Evolutionary conservation across 129 eudicot species (phyloP).

Genomic region (Lactuca saligna): DNA sequence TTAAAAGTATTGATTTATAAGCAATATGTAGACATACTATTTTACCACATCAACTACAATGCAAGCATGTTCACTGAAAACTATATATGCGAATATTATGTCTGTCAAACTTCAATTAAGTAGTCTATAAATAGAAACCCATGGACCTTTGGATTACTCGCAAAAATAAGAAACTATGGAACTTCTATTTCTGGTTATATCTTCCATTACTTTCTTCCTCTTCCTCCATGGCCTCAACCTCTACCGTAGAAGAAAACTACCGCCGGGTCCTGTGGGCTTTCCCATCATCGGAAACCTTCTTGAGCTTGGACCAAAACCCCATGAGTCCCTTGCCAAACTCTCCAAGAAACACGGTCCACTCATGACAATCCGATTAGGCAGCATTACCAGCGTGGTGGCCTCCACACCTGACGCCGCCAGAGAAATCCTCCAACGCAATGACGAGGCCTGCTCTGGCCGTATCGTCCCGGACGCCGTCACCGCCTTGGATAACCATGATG

Average conservation of each 20-base stretch:
- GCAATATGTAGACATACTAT: no score
- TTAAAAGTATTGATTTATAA: no score
- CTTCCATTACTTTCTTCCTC: slow-evolving; percentile 4
- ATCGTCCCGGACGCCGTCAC: slow-evolving; percentile 40
- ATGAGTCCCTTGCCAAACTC: slow-evolving; percentile 40
- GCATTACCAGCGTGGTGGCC: slow-evolving; percentile 45
- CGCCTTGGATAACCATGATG: slow-evolving; percentile 27
- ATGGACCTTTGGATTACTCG: slow-evolving; percentile 8
- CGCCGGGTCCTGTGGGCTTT: slow-evolving; percentile 36
- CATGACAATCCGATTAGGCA: slow-evolving; percentile 60
- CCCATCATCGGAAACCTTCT: slow-evolving; percentile 53
- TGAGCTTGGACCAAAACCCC: slow-evolving; percentile 42
- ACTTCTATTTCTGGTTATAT: slow-evolving; percentile 3
- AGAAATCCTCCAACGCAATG: slow-evolving; percentile 55
- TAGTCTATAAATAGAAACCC: slow-evolving; percentile 11
- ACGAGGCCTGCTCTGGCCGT: slow-evolving; percentile 50
- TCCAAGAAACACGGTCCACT: slow-evolving; percentile 47
- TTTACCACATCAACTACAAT: no score
- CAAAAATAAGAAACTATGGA: slow-evolving; percentile 9
- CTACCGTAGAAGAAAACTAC: slow-evolving; percentile 3
- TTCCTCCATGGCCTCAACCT: slow-evolving; percentile 1
- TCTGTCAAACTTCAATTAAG: background rate
- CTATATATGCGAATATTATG: background rate
- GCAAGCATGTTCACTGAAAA: no score
- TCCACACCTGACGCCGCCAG: slow-evolving; percentile 56